Percentiles rank a stretch among this genome's conserved stretches.
Evolutionary conservation across 2,329 filamentous ascomycete species (phyloP).

Genomic region (Plectosphaerella cucumerina): DNA sequence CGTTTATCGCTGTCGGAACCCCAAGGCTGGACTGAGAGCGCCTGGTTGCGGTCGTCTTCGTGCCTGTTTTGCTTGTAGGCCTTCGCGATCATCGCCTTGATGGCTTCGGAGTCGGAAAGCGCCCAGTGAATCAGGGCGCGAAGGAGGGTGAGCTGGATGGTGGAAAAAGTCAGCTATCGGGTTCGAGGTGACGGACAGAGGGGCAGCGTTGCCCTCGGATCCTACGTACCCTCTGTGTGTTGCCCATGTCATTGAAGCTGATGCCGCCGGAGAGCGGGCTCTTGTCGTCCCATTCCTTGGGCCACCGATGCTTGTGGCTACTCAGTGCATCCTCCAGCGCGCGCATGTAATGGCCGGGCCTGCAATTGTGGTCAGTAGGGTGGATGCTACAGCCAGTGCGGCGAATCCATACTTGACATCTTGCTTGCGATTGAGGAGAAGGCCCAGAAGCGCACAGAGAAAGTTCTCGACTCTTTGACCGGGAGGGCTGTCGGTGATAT

Average conservation of each 20-base stretch:
- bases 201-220: not conserved
- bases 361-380: constrained; percentile 30
- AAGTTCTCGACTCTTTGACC: constrained; percentile 84
- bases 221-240: constrained; percentile 69
- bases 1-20: constrained; percentile 86
- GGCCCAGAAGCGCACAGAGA: constrained; percentile 80
- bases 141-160: constrained; percentile 69
- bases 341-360: constrained; percentile 86
- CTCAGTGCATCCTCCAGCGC: constrained; percentile 91
- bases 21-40: constrained; percentile 86
- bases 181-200: not conserved
- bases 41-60: constrained; percentile 75
- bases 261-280: constrained; percentile 79
- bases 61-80: constrained; percentile 86
- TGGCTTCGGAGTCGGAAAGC: constrained; percentile 77
- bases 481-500: constrained; percentile 71
- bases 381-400: not conserved
- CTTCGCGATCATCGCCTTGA: constrained; percentile 78
- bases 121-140: constrained; percentile 84
- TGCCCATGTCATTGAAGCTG: constrained; percentile 77
- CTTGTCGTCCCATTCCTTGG: constrained; percentile 72
- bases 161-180: not conserved
- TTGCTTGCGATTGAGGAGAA: constrained; percentile 95
- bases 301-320: constrained; percentile 85
- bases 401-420: constrained; percentile 81